These are phyloP conservation scores for Fusarium sp. DNA, from an alignment of 2,329 filamentous ascomycete genomes.

Conservation along the genomic window DNA sequence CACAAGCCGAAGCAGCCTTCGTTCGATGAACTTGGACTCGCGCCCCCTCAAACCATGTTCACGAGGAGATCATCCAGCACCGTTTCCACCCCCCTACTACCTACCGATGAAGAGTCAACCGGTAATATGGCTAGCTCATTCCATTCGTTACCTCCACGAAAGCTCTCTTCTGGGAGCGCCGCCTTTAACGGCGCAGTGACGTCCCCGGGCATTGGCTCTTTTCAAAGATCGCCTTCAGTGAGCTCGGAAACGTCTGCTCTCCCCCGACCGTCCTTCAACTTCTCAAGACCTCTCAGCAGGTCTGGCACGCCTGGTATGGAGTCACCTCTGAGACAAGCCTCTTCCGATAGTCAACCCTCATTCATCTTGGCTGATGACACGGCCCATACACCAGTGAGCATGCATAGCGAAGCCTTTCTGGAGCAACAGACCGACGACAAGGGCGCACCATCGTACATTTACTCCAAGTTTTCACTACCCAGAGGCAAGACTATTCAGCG, in stretches of 20 bases:
- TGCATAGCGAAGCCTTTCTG: conserved; percentile 76
- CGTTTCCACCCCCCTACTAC: conserved; percentile 72
- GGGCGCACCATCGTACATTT: conserved; percentile 80
- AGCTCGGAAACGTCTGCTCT: conserved; percentile 83
- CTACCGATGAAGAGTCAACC: conserved; percentile 77
- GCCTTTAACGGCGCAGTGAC: conserved; percentile 55
- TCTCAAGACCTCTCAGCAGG: conserved; percentile 89
- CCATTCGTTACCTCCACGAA: conserved; percentile 77
- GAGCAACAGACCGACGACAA: conserved; percentile 63
- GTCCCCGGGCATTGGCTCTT: conserved; percentile 72
- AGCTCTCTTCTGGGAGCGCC: conserved; percentile 78
- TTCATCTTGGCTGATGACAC: conserved; percentile 73
- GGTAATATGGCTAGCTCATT: conserved; percentile 64
- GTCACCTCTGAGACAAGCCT: conserved; percentile 70
- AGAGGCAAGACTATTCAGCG: conserved; percentile 84
- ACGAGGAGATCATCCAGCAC: conserved; percentile 69
- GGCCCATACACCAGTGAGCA: conserved; percentile 77
- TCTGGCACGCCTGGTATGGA: conserved; percentile 71
- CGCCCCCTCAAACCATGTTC: conserved; percentile 63
- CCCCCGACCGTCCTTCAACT: conserved; percentile 86
- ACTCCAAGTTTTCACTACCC: conserved; percentile 86
- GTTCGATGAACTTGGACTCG: conserved; percentile 63
- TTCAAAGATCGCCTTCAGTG: conserved; percentile 84
- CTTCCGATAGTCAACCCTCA: conserved; percentile 75
- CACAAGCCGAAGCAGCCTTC: conserved; percentile 59